These are phyloP conservation scores for Entamoeba invadens DNA, from an alignment of 208 protist genomes.

Conservation along the genomic window DNA sequence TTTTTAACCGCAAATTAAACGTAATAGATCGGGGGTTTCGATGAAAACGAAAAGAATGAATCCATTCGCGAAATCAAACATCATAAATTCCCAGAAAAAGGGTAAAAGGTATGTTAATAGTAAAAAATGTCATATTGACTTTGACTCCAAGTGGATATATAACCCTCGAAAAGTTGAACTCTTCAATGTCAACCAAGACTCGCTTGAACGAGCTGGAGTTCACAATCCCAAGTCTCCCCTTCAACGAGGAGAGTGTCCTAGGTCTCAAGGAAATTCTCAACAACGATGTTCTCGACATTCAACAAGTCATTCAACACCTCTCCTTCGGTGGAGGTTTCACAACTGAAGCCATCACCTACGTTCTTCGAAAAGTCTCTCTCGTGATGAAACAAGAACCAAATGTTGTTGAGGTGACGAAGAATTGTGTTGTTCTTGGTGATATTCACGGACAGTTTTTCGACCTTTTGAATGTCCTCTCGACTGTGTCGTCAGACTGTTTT, in stretches of 20 bases:
- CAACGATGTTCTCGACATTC: not conserved
- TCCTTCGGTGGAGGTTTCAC: not conserved
- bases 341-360: not conserved
- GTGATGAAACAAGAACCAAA: not conserved
- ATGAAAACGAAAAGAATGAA: too few relatives aligned
- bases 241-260: not conserved
- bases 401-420: not conserved
- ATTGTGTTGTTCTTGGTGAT: conserved; percentile 13
- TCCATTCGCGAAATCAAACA: too few relatives aligned
- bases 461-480: conserved; percentile 7
- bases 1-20: too few relatives aligned
- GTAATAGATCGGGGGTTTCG: too few relatives aligned
- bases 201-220: too few relatives aligned
- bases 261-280: not conserved
- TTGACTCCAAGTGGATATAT: too few relatives aligned
- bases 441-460: conserved; percentile 32
- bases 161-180: too few relatives aligned
- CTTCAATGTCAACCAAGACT: too few relatives aligned
- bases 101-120: too few relatives aligned
- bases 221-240: too few relatives aligned
- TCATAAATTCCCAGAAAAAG: too few relatives aligned
- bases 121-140: too few relatives aligned
- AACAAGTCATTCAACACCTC: not conserved
- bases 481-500: conserved; percentile 47
- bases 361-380: not conserved